A percentile compares a stretch with the other conserved stretches of the same genome.
Evolutionary conservation across 495 filamentous ascomycete species (phyloP).

Genomic region (Parathielavia hyrcaniae): DNA sequence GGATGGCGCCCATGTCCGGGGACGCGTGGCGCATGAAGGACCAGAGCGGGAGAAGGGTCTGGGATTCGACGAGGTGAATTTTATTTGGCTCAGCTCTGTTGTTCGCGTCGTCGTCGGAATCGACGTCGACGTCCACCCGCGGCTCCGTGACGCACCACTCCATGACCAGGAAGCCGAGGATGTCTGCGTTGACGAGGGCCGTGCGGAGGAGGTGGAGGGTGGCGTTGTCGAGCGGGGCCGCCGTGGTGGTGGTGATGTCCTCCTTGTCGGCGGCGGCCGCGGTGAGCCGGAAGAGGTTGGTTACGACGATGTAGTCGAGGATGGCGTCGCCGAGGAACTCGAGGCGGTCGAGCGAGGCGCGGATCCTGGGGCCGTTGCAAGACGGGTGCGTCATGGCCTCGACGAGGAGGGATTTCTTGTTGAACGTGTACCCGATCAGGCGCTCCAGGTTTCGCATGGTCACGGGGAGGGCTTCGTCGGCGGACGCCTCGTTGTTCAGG

Average conservation of each 20-base stretch:
- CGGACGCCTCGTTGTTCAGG: conserved; percentile 28
- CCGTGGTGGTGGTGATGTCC: conserved; percentile 19
- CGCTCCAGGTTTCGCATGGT: conserved; percentile 44
- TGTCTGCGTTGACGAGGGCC: conserved; percentile 73
- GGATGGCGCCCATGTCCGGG: conserved; percentile 36
- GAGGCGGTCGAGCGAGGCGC: conserved; percentile 73
- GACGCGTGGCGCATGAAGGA: conserved; percentile 59
- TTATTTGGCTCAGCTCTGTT: conserved; percentile 17
- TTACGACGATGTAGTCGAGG: conserved; percentile 70
- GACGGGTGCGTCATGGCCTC: conserved; percentile 86
- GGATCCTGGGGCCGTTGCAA: conserved; percentile 38
- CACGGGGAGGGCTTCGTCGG: conserved; percentile 27
- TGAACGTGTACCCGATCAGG: conserved; percentile 66
- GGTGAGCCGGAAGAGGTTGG: conserved; percentile 31
- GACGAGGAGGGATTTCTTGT: conserved; percentile 59
- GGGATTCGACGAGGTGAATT: not conserved
- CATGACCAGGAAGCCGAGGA: conserved; percentile 83
- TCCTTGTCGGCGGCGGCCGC: not conserved
- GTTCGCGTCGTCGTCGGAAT: not conserved
- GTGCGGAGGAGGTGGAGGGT: conserved; percentile 70
- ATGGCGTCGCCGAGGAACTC: conserved; percentile 89
- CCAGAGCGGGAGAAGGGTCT: conserved; percentile 50
- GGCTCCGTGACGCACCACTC: conserved; percentile 39
- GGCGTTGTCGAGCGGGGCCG: conserved; percentile 48
- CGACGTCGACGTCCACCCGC: conserved; percentile 22